These are phyloP conservation scores for Neofusicoccum laricinum DNA, from an alignment of 2,329 filamentous ascomycete species.

Conservation along the genomic window DNA sequence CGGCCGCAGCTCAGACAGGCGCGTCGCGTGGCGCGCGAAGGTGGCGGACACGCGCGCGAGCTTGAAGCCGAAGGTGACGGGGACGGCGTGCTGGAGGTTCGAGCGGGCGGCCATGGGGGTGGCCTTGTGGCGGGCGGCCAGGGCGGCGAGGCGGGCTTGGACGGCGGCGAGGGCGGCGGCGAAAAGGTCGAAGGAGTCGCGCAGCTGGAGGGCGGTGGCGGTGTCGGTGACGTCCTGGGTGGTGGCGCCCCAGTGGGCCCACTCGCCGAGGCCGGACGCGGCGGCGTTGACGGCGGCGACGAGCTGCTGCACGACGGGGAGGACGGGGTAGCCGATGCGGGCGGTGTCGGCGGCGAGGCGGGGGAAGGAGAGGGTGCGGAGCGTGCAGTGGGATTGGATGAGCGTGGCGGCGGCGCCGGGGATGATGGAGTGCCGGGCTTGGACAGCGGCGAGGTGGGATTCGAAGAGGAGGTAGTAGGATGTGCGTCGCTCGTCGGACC, in stretches of 20 bases:
- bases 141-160: slow-evolving; percentile 14
- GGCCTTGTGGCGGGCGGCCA: slow-evolving; percentile 24
- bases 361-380: slow-evolving; percentile 23
- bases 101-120: slow-evolving; percentile 29
- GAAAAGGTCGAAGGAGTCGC: slow-evolving; percentile 24
- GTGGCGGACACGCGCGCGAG: slow-evolving; percentile 28
- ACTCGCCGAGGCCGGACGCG: slow-evolving; percentile 21
- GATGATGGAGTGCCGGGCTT: slow-evolving; percentile 22
- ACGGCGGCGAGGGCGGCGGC: slow-evolving; percentile 18
- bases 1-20: slow-evolving; percentile 24
- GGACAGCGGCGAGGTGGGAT: slow-evolving; percentile 26
- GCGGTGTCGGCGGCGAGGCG: slow-evolving; percentile 26
- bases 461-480: slow-evolving; percentile 29
- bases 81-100: slow-evolving; percentile 31
- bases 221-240: slow-evolving; percentile 31
- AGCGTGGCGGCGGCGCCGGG: slow-evolving; percentile 27
- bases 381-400: slow-evolving; percentile 25
- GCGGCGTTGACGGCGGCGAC: slow-evolving; percentile 22
- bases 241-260: slow-evolving; percentile 28
- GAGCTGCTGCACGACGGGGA: slow-evolving; percentile 29
- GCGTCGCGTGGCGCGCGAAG: slow-evolving; percentile 26
- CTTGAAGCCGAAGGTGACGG: slow-evolving; percentile 33
- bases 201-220: slow-evolving; percentile 26
- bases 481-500: slow-evolving; percentile 21
- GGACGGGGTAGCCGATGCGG: slow-evolving; percentile 31